Evolutionary conservation across 192 early-diverging fungal species (phyloP).

Genomic region (Gorgonomyces haynaldii): DNA sequence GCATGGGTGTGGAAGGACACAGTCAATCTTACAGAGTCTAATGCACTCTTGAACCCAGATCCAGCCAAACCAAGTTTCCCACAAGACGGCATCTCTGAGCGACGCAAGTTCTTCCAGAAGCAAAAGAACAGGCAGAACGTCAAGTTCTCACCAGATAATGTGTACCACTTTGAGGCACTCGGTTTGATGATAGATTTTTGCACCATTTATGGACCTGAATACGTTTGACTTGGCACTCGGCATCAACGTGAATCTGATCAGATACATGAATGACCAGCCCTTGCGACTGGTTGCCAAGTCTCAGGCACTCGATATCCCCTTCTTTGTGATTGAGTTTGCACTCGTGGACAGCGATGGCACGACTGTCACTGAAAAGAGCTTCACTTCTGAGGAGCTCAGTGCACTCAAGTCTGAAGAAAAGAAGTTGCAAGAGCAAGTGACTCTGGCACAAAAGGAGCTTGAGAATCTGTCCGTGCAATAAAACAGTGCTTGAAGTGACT

Average conservation of each 20-base stretch:
- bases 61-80: slow-evolving; percentile 20
- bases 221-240: slow-evolving; percentile 36
- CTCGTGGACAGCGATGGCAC: too few species aligned
- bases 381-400: too few species aligned
- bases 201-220: slow-evolving; percentile 46
- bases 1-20: slow-evolving; percentile 28
- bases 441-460: too few species aligned
- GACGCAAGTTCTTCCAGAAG: slow-evolving; percentile 43
- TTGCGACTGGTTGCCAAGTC: slow-evolving; percentile 62
- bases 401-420: too few species aligned
- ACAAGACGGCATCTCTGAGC: slow-evolving; percentile 24
- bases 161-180: slow-evolving; percentile 61
- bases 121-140: slow-evolving; percentile 30
- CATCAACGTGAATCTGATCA: slow-evolving; percentile 35
- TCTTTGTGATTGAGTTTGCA: slow-evolving; percentile 61
- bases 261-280: slow-evolving; percentile 48
- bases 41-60: slow-evolving; percentile 10
- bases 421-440: too few species aligned
- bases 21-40: slow-evolving; percentile 25
- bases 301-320: slow-evolving; percentile 39
- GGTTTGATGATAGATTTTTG: slow-evolving; percentile 48
- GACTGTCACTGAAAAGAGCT: too few species aligned
- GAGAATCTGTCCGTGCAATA: too few species aligned
- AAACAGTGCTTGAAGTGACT: too few species aligned
- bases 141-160: slow-evolving; percentile 48